phyloP scores from a whole-genome alignment of 495 filamentous ascomycete species.

The Penicillium bovifimosum region DNA sequence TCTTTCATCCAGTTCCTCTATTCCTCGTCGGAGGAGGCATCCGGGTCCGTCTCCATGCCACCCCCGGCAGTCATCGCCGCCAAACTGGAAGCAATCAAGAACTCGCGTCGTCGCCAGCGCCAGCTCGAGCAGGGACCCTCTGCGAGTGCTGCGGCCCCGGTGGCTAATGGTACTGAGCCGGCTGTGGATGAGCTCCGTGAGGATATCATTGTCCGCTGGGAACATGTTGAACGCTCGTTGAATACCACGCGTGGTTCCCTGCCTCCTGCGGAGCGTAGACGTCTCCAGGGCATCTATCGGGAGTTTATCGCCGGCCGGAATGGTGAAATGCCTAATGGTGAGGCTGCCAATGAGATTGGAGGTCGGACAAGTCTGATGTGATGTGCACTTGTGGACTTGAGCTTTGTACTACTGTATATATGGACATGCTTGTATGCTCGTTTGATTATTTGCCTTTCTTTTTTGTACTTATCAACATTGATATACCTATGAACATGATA shows the following conservation, averaged over 20 bases:
- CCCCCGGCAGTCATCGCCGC: constrained; percentile 64
- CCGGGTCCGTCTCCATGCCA: constrained; percentile 44
- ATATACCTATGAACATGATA: neutral
- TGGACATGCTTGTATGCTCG: constrained; percentile 2
- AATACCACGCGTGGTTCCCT: constrained; percentile 80
- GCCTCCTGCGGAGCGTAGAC: constrained; percentile 61
- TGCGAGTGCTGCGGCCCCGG: constrained; percentile 14
- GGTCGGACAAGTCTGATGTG: constrained; percentile 92
- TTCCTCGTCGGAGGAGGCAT: constrained; percentile 51
- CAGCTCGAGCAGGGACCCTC: constrained; percentile 43
- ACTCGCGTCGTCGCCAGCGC: constrained; percentile 55
- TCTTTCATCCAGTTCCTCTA: constrained; percentile 80
- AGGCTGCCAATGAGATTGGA: constrained; percentile 84
- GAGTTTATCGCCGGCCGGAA: constrained; percentile 90
- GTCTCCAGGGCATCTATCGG: constrained; percentile 74
- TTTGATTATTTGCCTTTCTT: neutral
- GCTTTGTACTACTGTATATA: constrained; percentile 20
- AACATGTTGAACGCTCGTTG: constrained; percentile 73
- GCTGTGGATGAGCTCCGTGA: constrained; percentile 39
- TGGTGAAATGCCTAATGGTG: constrained; percentile 89
- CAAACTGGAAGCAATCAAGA: constrained; percentile 70
- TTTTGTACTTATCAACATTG: constrained; percentile 5
- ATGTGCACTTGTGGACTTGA: constrained; percentile 10
- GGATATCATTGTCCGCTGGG: constrained; percentile 82
- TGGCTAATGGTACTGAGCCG: constrained; percentile 24